Evolutionary conservation across 2,329 filamentous ascomycete species (phyloP).

Genomic region (Pseudocercospora cruenta): DNA sequence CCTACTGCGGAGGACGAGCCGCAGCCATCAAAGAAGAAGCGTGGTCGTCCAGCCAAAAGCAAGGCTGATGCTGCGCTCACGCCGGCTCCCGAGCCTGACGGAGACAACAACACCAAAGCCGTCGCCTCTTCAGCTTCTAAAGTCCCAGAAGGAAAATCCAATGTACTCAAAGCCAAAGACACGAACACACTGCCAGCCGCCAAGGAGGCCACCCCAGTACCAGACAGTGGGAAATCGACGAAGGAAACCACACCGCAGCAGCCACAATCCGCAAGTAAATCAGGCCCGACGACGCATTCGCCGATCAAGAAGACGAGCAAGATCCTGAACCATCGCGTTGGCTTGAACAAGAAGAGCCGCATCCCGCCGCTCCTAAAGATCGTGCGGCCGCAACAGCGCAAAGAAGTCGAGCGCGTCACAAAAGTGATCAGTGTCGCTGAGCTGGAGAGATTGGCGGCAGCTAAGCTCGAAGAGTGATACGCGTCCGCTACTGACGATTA

Average conservation of each 20-base stretch:
- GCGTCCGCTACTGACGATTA: not conserved
- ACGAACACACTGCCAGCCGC: slow-evolving; percentile 9
- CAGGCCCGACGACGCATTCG: slow-evolving; percentile 20
- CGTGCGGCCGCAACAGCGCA: slow-evolving; percentile 24
- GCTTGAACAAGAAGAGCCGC: slow-evolving; percentile 50
- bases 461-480: slow-evolving; percentile 3
- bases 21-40: slow-evolving; percentile 46
- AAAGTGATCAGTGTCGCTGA: slow-evolving; percentile 22
- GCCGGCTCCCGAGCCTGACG: not conserved
- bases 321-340: slow-evolving; percentile 50
- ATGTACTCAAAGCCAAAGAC: slow-evolving; percentile 10
- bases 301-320: slow-evolving; percentile 26
- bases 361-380: slow-evolving; percentile 49
- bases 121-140: not conserved
- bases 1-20: slow-evolving; percentile 12
- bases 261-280: slow-evolving; percentile 5
- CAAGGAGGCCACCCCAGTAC: slow-evolving; percentile 11
- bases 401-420: slow-evolving; percentile 17
- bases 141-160: not conserved
- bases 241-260: slow-evolving; percentile 2
- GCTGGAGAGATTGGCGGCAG: slow-evolving; percentile 12
- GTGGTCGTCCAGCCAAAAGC: slow-evolving; percentile 40
- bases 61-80: slow-evolving; percentile 5
- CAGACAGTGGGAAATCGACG: slow-evolving; percentile 7
- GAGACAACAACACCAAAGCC: not conserved